Base-by-base conservation (phyloP, 2,329 filamentous ascomycete genomes). In the Arthrobotrys conoides region DNA sequence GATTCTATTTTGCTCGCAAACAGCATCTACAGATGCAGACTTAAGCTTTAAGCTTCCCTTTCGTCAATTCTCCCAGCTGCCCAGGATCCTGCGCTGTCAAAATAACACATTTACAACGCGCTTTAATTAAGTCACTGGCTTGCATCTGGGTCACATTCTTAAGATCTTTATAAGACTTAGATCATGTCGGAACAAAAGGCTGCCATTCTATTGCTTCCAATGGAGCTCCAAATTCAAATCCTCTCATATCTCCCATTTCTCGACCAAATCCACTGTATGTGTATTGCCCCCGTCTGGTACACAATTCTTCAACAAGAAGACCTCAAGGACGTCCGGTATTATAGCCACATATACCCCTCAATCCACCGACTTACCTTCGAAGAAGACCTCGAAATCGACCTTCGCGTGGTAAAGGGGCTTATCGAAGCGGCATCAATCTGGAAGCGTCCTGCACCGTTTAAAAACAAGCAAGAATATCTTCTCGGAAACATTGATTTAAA, bases 51-150 rank as follows among this genome's bases (percentile, higher is more conserved):
- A n/a, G 20, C 8, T 49, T 22, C 8, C 48, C 18, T 8, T 22
- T 20, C 18, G 1, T 10, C 44, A 20, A 5, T 16, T 22, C 18
- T 48, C 14, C 16, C 22, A n/a, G n/a, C n/a, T n/a, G n/a, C n/a
- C n/a, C n/a, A n/a, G n/a, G n/a, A n/a, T n/a, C n/a, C n/a, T n/a
- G n/a, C n/a, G n/a, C n/a, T n/a, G n/a, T n/a, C n/a, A 44, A 61
- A 61, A 61, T 61, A 61, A 41, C 57, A 61, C 57, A 36, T 44
- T 36, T 61, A 61, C 57, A 61, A 61, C 57, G 36, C 57, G 24
- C 6, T 44, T 9, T 41, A 12, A 44, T 22, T 12, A 4, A 44
- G 8, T 30, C 8, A 36, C 8, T n/a, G 2, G 5, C 18, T 1
- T 41, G n/a, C 33, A 1, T 36, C 9, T 12, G 33, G 9, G 33